Percentiles rank a stretch among this genome's conserved stretches.
Evolutionary conservation across 305 asterid species (phyloP).

Genomic region (Fraxinus greggii): DNA sequence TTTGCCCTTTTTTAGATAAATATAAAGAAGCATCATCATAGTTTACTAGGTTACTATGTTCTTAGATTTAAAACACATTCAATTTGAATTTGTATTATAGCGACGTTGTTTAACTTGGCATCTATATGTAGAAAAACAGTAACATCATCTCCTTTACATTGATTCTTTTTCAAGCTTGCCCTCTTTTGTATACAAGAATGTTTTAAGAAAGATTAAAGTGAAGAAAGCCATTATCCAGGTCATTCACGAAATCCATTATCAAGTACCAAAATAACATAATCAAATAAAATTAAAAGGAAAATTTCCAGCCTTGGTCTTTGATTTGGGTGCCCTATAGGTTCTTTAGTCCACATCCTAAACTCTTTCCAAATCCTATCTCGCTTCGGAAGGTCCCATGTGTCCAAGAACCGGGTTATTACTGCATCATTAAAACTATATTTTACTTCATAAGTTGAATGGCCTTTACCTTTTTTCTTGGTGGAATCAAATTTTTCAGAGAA

Average conservation of each 20-base stretch:
- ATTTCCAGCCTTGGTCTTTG: background rate
- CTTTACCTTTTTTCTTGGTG: background rate
- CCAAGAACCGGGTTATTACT: background rate
- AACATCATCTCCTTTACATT: background rate
- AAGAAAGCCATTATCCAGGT: background rate
- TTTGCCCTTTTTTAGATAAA: background rate
- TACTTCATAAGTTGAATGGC: background rate
- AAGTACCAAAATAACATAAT: background rate
- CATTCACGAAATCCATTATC: background rate
- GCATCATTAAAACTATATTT: background rate
- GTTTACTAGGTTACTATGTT: background rate
- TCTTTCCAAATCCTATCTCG: background rate
- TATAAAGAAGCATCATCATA: background rate
- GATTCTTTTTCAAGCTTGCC: background rate
- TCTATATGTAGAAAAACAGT: background rate
- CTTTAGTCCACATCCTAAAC: background rate
- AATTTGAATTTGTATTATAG: background rate
- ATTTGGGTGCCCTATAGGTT: background rate
- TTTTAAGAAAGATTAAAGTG: background rate
- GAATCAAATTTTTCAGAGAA: background rate
- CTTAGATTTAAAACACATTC: background rate
- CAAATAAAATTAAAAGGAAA: background rate
- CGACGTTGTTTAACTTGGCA: background rate
- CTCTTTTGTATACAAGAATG: background rate
- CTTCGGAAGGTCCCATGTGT: background rate